phyloP scores from a whole-genome alignment of 2,329 filamentous ascomycete species.

The Apiospora marii region DNA sequence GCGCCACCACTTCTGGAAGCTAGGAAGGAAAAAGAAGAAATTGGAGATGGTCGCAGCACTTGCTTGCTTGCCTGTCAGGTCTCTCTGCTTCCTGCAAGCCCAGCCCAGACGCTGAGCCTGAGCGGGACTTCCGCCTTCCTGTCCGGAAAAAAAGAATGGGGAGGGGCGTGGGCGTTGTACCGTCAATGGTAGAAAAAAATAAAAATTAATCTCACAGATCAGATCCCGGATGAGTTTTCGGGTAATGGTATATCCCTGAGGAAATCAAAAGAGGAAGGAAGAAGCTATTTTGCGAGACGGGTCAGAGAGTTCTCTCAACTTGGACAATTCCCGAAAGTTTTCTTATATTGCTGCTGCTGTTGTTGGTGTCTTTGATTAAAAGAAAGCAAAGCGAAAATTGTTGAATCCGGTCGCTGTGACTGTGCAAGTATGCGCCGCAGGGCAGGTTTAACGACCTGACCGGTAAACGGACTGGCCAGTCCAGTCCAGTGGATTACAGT shows the following conservation, averaged over 20 bases:
- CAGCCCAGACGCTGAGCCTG: not conserved
- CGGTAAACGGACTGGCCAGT: conserved; percentile 14
- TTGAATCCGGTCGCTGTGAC: conserved; percentile 3
- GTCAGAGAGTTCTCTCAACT: conserved; percentile 11
- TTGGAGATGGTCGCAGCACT: conserved; percentile 14
- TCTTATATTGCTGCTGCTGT: not conserved
- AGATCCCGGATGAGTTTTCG: conserved; percentile 18
- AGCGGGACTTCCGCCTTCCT: conserved; percentile 4
- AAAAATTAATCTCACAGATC: conserved; percentile 20
- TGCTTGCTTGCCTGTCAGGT: not conserved
- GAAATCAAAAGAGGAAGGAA: not conserved
- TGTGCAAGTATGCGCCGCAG: not conserved
- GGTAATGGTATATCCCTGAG: conserved; percentile 15
- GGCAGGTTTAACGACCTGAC: not conserved
- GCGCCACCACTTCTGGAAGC: conserved; percentile 20
- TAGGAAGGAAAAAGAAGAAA: conserved; percentile 10
- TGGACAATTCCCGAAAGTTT: conserved; percentile 22
- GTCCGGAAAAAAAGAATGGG: conserved; percentile 16
- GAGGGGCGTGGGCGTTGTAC: conserved; percentile 6
- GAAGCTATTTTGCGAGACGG: conserved; percentile 6
- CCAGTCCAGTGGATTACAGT: conserved; percentile 5
- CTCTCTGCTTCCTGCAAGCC: not conserved
- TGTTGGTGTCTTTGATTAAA: not conserved
- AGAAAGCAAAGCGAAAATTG: conserved; percentile 4
- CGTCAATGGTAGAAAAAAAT: conserved; percentile 11